These are phyloP conservation scores for Allium cepa DNA, from an alignment of 106 monocot genomes.

Conservation along the genomic window DNA sequence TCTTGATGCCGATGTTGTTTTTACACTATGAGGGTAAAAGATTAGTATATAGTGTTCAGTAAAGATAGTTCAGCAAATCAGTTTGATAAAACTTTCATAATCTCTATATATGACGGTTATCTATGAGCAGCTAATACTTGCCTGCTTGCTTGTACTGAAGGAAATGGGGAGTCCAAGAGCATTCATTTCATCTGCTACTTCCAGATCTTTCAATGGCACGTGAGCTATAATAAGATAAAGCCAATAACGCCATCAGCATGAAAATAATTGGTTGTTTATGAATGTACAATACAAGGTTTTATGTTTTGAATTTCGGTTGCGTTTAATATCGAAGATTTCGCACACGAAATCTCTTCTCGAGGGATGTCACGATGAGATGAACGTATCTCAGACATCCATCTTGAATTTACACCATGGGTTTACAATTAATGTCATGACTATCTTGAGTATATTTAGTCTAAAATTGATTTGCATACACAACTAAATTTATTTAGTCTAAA, in stretches of 20 bases:
- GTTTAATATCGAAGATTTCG: background rate
- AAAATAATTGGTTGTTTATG: too few relatives aligned
- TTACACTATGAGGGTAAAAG: conserved; percentile 17
- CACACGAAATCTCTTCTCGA: background rate
- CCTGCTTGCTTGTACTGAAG: conserved; percentile 54
- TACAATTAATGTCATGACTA: too few relatives aligned
- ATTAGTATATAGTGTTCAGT: background rate
- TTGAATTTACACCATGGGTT: background rate
- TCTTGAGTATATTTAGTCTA: too few relatives aligned
- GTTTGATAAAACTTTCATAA: background rate
- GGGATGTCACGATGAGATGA: background rate
- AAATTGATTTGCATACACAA: too few relatives aligned
- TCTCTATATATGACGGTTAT: background rate
- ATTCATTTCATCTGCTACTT: conserved; percentile 54
- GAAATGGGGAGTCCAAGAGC: conserved; percentile 76
- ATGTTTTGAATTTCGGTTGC: background rate
- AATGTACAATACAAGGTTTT: background rate
- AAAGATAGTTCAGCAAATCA: background rate
- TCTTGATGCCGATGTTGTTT: conserved; percentile 9
- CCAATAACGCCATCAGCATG: background rate
- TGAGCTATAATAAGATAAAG: conserved; percentile 13
- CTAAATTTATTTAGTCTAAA: too few relatives aligned
- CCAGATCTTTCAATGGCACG: conserved; percentile 36
- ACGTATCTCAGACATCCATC: background rate
- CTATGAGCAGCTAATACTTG: conserved; percentile 9